Evolutionary conservation across 768 basidiomycete species (phyloP).

Genomic region (Mycena amicta): DNA sequence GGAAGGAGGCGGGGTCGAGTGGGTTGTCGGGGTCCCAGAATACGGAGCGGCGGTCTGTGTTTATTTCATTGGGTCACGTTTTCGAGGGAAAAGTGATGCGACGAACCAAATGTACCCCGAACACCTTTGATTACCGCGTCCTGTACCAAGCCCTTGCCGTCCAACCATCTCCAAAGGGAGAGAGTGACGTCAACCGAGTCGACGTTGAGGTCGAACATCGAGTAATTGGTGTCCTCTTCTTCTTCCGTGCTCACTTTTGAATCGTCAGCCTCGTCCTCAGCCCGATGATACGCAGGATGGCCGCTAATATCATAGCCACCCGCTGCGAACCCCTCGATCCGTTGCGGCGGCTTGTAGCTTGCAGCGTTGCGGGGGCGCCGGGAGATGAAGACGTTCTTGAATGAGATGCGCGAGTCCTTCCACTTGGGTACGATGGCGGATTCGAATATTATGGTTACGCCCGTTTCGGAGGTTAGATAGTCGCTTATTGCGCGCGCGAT

Average conservation of each 20-base stretch:
- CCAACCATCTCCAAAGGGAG: slow-evolving; percentile 89
- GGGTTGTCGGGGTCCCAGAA: slow-evolving; percentile 84
- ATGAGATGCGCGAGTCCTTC: slow-evolving; percentile 93
- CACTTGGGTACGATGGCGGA: slow-evolving; percentile 97
- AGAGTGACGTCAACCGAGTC: slow-evolving; percentile 96
- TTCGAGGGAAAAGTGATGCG: not conserved
- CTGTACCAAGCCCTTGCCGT: slow-evolving; percentile 91
- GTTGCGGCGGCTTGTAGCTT: slow-evolving; percentile 12
- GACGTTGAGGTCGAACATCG: slow-evolving; percentile 91
- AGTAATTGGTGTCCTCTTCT: slow-evolving; percentile 70
- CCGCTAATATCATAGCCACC: slow-evolving; percentile 77
- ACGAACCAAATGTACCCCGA: slow-evolving; percentile 85
- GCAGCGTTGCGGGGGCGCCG: slow-evolving; percentile 55
- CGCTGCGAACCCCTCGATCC: slow-evolving; percentile 41
- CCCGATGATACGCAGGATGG: slow-evolving; percentile 69
- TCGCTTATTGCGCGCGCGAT: slow-evolving; percentile 88
- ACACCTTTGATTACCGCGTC: slow-evolving; percentile 94
- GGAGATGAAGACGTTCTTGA: slow-evolving; percentile 95
- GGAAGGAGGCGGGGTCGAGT: slow-evolving; percentile 77
- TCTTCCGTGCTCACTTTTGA: slow-evolving; percentile 22
- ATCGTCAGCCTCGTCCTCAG: slow-evolving; percentile 63
- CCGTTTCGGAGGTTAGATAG: slow-evolving; percentile 91
- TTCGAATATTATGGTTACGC: slow-evolving; percentile 93
- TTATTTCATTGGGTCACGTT: slow-evolving; percentile 1
- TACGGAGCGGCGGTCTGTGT: slow-evolving; percentile 82